Evolutionary conservation across 192 early-diverging fungal genomes (phyloP), one percentile per base, ranked within the genome.

Genomic region (Rhizoclosmatium globosum): DNA sequence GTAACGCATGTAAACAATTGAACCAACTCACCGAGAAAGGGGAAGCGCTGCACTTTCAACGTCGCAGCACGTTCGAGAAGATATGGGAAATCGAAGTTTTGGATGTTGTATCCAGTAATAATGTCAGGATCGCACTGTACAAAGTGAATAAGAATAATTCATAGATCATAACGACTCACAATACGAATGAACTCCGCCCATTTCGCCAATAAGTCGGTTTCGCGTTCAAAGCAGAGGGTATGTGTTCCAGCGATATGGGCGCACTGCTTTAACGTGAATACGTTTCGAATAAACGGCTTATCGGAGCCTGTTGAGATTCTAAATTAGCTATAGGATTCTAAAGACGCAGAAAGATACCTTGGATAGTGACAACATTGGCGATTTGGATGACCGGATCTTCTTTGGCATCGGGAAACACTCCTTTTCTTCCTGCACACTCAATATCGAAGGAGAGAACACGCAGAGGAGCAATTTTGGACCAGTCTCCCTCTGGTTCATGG

Each of bases 401-500:
- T 68, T 94, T 81, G 41, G 98, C 87, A 65, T 99, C 98, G 3
- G 98, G 98, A 64, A 99, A 99, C 38, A 96, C 85, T 62, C 98
- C 98, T 77, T 96, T 94, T 15, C 98, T 87, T 39, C 98, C 98
- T 41, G 95, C 94, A 68, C 98, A 99, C 85, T 99, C 98, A 71
- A 99, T 99, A 93, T 99, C 98, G 76, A 99, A 96, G 76, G 95
- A 96, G 57, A 99, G 79, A 70, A 99, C 94, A 48, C 98, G 90
- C 47, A 98, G 86, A 2, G 98, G 98, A 3, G 98, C 98, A 66
- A 97, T 91, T 76, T 95, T 92, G 21, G 92, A 94, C 94, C 95
- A 98, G 58, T 97, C 93, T 65, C 91, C 93, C 69, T 96, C 95
- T 2, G 97, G 92, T 41, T 92, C 86, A 74, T 98, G 94, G 15